Percentiles rank a stretch among this genome's conserved stretches.
Evolutionary conservation across 2,329 filamentous ascomycete genomes (phyloP).

Genomic region (Cytospora leucostoma): DNA sequence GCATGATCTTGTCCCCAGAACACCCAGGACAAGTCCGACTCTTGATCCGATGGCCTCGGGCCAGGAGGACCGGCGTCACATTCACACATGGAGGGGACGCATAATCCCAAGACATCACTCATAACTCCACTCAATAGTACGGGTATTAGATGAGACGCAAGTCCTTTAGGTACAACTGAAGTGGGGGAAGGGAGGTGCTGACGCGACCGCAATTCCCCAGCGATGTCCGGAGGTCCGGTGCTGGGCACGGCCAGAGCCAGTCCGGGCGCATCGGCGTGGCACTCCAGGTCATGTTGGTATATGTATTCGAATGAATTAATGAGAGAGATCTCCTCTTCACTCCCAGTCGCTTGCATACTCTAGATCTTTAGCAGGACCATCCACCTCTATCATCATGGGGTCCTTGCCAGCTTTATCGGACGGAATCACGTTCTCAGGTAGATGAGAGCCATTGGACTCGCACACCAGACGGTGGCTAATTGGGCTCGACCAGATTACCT

Average conservation of each 20-base stretch:
- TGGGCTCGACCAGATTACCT: constrained; percentile 30
- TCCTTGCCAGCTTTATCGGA: constrained; percentile 17
- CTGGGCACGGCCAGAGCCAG: not conserved
- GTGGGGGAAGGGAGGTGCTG: not conserved
- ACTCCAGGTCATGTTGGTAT: not conserved
- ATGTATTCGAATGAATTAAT: too few species aligned
- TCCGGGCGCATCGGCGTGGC: not conserved
- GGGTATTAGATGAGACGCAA: not conserved
- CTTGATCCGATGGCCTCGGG: not conserved
- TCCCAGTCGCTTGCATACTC: not conserved
- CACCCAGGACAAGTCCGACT: not conserved
- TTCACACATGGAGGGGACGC: not conserved
- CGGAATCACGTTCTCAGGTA: constrained; percentile 27
- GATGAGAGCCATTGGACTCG: not conserved
- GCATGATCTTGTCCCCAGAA: not conserved
- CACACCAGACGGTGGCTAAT: not conserved
- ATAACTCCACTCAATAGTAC: not conserved
- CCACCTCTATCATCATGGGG: constrained; percentile 14
- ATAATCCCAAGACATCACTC: too few species aligned
- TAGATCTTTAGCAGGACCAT: not conserved
- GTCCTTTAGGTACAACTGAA: not conserved
- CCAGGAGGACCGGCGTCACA: not conserved
- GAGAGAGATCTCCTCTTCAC: not conserved
- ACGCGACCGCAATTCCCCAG: constrained; percentile 4
- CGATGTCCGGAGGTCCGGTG: constrained; percentile 15